A percentile compares a stretch with the other conserved stretches of the same genome.
phyloP scores from a whole-genome alignment of 2,329 filamentous ascomycete genomes.

The Ophiocordyceps sinensis region DNA sequence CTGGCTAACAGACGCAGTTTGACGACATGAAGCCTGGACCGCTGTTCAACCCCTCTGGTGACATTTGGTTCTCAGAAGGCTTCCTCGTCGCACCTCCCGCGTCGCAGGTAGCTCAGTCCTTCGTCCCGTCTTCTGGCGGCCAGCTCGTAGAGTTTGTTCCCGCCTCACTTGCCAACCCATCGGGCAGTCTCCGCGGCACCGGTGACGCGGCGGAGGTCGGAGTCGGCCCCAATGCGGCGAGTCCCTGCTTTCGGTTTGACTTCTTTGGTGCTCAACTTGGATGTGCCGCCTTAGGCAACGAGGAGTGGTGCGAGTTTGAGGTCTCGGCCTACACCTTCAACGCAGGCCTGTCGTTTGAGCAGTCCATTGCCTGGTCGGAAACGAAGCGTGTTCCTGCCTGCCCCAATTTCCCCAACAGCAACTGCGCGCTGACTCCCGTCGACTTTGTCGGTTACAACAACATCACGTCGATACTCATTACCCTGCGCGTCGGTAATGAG shows the following conservation, averaged over 20 bases:
- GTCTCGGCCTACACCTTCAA: constrained; percentile 26
- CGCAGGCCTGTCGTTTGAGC: constrained; percentile 14
- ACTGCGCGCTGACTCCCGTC: constrained; percentile 20
- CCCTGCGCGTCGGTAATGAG: constrained; percentile 20
- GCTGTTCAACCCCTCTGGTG: constrained; percentile 23
- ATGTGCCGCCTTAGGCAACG: constrained; percentile 19
- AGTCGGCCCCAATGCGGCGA: constrained; percentile 21
- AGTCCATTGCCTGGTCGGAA: constrained; percentile 25
- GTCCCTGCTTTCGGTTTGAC: constrained; percentile 24
- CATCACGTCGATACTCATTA: constrained; percentile 23
- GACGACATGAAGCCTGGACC: constrained; percentile 20
- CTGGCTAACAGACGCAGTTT: constrained; percentile 16
- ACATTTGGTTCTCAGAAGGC: constrained; percentile 27
- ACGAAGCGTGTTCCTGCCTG: constrained; percentile 24
- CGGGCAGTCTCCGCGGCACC: constrained; percentile 8
- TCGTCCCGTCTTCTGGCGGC: constrained; percentile 22
- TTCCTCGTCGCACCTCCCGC: constrained; percentile 23
- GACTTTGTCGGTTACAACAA: constrained; percentile 22
- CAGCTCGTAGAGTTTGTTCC: constrained; percentile 26
- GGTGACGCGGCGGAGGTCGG: constrained; percentile 24
- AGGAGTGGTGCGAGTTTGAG: constrained; percentile 26
- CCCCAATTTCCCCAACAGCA: constrained; percentile 15
- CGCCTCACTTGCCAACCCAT: constrained; percentile 15
- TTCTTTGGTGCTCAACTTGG: constrained; percentile 23
- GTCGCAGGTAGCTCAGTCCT: constrained; percentile 16